Conservation (phyloP, 306 rosid genomes). For the Trifolium pratense region DNA sequence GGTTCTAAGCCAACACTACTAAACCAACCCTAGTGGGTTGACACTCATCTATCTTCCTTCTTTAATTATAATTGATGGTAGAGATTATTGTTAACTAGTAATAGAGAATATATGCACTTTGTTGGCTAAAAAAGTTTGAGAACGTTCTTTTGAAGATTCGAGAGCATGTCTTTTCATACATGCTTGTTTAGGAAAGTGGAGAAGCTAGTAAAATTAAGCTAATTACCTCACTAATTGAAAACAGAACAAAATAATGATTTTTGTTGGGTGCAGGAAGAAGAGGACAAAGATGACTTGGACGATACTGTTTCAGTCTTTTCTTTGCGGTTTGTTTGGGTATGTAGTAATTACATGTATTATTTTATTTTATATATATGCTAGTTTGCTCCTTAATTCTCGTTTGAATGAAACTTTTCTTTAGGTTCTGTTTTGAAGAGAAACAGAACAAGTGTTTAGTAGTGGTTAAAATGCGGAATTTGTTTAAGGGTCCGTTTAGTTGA, state of each 20-base stretch:
- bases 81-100: too few species aligned
- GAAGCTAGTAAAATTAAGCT: neutral
- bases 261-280: slow-evolving; percentile 53
- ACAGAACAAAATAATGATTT: neutral
- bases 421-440: neutral
- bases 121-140: neutral
- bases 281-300: slow-evolving; percentile 66
- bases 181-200: neutral
- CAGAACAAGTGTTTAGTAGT: too few species aligned
- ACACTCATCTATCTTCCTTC: too few species aligned
- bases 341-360: neutral
- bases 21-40: too few species aligned
- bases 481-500: too few species aligned
- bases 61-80: too few species aligned
- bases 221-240: neutral
- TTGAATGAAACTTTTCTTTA: slow-evolving; percentile 14
- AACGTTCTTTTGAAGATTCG: neutral
- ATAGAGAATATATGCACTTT: neutral
- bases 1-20: too few species aligned
- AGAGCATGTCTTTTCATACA: neutral
- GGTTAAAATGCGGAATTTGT: too few species aligned
- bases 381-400: neutral
- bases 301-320: slow-evolving; percentile 63
- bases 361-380: neutral
- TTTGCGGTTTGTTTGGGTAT: slow-evolving; percentile 84